These are phyloP conservation scores for Mytilinidion resinicola DNA, from an alignment of 495 filamentous ascomycete species.

Conservation along the genomic window DNA sequence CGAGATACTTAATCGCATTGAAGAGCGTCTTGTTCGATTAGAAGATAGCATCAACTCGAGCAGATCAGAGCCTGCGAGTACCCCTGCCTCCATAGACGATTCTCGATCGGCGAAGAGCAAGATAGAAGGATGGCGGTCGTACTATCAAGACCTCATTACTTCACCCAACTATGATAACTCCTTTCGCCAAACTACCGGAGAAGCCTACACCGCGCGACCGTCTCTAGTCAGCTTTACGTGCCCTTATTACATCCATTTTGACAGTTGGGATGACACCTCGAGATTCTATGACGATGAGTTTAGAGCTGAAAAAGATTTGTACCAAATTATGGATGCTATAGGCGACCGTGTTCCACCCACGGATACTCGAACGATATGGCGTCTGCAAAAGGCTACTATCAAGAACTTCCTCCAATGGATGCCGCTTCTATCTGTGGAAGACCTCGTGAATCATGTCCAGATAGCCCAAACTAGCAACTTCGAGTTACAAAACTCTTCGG, in stretches of 20 bases:
- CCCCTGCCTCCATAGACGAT: no score
- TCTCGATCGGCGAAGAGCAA: constrained; percentile 1
- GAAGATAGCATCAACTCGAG: no score
- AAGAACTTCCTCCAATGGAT: constrained; percentile 23
- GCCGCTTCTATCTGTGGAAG: constrained; percentile 14
- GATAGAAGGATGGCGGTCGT: constrained; percentile 1
- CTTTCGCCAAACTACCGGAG: constrained; percentile 21
- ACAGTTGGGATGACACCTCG: constrained; percentile 23
- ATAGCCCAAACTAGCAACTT: constrained; percentile 4
- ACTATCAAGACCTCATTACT: neutral
- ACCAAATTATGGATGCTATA: constrained; percentile 12
- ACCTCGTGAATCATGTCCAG: constrained; percentile 6
- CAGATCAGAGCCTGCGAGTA: no score
- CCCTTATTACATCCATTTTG: constrained; percentile 17
- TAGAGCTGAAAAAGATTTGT: constrained; percentile 11
- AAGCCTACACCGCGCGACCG: constrained; percentile 19
- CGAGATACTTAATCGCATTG: no score
- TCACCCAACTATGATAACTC: constrained; percentile 15
- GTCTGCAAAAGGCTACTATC: constrained; percentile 19
- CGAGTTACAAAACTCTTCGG: neutral
- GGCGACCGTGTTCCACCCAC: constrained; percentile 1
- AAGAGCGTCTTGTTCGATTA: no score
- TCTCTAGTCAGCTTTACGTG: constrained; percentile 15
- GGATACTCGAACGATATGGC: constrained; percentile 11
- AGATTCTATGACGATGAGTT: constrained; percentile 24